Base-by-base conservation (phyloP, 1,284 basidiomycete species). In the Cutaneotrichosporon sp. region DNA sequence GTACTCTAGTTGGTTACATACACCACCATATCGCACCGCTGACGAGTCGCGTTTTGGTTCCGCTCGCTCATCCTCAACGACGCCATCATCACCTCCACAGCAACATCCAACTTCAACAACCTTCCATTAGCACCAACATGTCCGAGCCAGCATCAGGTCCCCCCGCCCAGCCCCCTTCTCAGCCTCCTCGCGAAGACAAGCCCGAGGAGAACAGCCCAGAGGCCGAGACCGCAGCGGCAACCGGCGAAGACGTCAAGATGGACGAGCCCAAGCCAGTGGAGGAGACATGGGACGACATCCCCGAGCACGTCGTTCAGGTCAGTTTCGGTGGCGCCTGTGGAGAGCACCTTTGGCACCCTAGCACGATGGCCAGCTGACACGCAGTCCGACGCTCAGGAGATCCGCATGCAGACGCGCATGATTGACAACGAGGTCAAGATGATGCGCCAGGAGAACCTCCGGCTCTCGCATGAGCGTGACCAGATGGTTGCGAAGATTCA, bases 401-500 rank as follows among this genome's bases (percentile, higher is more conserved):
- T 96, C 61, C 73, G 84, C 57, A 90, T 90, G 54, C 83, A 91
- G 74, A 87, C 84, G 76, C 80, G 90, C 55, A 79, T 96, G 60
- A 89, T 97, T 64, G 92, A 97, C 59, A 96, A 94, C 67, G 92
- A 97, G 67, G 84, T 94, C 67, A 93, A 91, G 81, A 90, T 97
- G 64, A 93, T 97, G 87, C 83, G 87, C 61, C 93, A 90, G 60
- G 94, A 98, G 78, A 90, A 87, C 31, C 79, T 90, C 63, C 83
- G 94, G 52, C 76, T 99, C 54, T 85, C 87, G 66, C 94, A 98
- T 72, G 96, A 98, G 74, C 88, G 94, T 73, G 87, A 79, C 63
- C 87, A 87, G 61, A 97, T 98, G 92, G 86, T 89, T 71, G 93
- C 97, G 80, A 96, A 94, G 81, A 96, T 99, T 72, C 84, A 90